A percentile compares a stretch with the other conserved stretches of the same genome.
Evolutionary conservation across 108 stramenopile genomes (phyloP).

Genomic region (Fistulifera pelliculosa): DNA sequence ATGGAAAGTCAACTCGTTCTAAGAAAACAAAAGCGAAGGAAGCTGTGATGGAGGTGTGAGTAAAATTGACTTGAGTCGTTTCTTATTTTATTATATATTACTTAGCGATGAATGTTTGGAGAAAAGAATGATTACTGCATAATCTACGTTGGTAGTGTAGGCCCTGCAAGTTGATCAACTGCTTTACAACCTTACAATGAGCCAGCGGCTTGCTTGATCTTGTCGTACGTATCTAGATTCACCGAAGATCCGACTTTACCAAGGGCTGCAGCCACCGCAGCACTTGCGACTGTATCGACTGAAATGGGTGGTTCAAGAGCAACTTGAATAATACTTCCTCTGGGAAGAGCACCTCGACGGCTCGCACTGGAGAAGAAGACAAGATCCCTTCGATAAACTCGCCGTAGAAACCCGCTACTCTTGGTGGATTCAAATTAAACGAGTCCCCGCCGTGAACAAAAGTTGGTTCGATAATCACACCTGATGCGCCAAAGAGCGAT

Average conservation of each 20-base stretch:
- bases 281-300: conserved; percentile 59
- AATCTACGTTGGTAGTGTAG: too few species aligned
- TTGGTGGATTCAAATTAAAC: conserved; percentile 56
- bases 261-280: conserved; percentile 44
- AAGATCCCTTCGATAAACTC: conserved; percentile 52
- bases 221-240: conserved; percentile 19
- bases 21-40: too few species aligned
- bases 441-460: conserved; percentile 71
- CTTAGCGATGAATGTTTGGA: too few species aligned
- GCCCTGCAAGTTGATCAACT: too few species aligned
- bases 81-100: too few species aligned
- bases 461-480: conserved; percentile 40
- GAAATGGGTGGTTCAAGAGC: conserved; percentile 65
- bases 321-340: conserved; percentile 52
- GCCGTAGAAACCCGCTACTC: conserved; percentile 62
- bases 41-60: too few species aligned
- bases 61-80: too few species aligned
- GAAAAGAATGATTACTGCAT: too few species aligned
- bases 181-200: not conserved
- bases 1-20: too few species aligned
- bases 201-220: conserved; percentile 12
- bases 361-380: conserved; percentile 31
- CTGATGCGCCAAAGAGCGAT: conserved; percentile 9
- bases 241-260: conserved; percentile 19
- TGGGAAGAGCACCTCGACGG: conserved; percentile 39